Conservation (phyloP, 495 filamentous ascomycete species). For the Penicillium alfredii region DNA sequence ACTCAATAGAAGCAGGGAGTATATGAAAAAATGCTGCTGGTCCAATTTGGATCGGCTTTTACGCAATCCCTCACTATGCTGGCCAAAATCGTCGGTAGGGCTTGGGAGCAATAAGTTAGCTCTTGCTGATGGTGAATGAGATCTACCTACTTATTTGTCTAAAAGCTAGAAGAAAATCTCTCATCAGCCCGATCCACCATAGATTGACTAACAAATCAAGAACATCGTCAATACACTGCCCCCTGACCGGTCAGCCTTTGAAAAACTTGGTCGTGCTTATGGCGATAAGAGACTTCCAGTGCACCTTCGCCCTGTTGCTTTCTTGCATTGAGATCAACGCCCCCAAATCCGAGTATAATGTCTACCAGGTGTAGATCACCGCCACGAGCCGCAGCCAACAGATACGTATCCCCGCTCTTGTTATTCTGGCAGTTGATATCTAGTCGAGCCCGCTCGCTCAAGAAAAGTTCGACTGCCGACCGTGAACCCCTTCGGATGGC, state of each 20-base stretch:
- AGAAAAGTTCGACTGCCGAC: slow-evolving; percentile 2
- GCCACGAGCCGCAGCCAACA: slow-evolving; percentile 4
- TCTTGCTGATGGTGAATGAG: no score
- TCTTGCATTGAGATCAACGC: slow-evolving; percentile 1
- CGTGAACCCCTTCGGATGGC: slow-evolving; percentile 3
- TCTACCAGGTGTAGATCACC: background rate
- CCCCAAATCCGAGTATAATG: slow-evolving; percentile 1
- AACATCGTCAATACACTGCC: no score
- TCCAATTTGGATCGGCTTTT: no score
- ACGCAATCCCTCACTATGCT: no score
- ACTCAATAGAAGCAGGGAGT: no score
- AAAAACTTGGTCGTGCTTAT: background rate
- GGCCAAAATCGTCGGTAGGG: no score
- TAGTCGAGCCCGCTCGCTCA: slow-evolving; percentile 5
- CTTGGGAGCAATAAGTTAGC: no score
- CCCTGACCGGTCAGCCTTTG: slow-evolving; percentile 1
- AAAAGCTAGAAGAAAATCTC: no score
- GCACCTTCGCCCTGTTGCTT: slow-evolving; percentile 3
- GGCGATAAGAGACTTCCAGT: background rate
- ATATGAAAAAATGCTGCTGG: no score
- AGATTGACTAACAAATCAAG: no score
- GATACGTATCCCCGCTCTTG: slow-evolving; percentile 5
- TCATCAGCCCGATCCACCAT: no score
- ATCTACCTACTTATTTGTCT: no score
- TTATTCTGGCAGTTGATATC: slow-evolving; percentile 10